A percentile compares a stretch with the other conserved stretches of the same genome.
Conservation (phyloP, 768 basidiomycete species). For the Gymnopilus junonius region DNA sequence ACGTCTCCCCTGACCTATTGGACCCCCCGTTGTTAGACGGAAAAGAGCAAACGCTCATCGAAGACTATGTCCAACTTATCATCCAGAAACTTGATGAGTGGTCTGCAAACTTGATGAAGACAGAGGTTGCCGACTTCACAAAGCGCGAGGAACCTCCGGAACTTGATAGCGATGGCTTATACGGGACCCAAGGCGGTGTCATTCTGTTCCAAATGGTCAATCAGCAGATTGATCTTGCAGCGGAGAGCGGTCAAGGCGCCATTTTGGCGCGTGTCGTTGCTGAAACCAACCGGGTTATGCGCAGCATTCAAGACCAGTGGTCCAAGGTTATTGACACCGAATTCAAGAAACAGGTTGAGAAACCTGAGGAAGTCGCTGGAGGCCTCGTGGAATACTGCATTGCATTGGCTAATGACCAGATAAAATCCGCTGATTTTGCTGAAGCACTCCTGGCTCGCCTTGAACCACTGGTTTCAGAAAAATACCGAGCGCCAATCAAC, state of each 20-base stretch:
- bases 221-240: constrained; percentile 92
- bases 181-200: constrained; percentile 89
- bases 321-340: constrained; percentile 81
- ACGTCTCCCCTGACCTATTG: constrained; percentile 77
- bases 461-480: constrained; percentile 91
- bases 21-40: constrained; percentile 94
- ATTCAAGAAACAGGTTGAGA: constrained; percentile 85
- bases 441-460: constrained; percentile 85
- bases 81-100: constrained; percentile 97
- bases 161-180: constrained; percentile 84
- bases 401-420: constrained; percentile 96
- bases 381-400: constrained; percentile 96
- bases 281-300: constrained; percentile 90
- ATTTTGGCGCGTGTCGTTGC: constrained; percentile 90
- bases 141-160: constrained; percentile 87
- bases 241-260: constrained; percentile 93
- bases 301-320: constrained; percentile 88
- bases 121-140: constrained; percentile 84
- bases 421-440: constrained; percentile 93
- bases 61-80: constrained; percentile 94
- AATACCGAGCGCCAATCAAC: constrained; percentile 82
- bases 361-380: constrained; percentile 83
- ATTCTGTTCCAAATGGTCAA: constrained; percentile 99
- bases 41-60: constrained; percentile 90
- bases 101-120: constrained; percentile 92